Percentiles rank a stretch among this genome's conserved stretches.
These are phyloP conservation scores for Mycosphaerelloides madeirae DNA, from an alignment of 2,329 filamentous ascomycete genomes.

Conservation along the genomic window DNA sequence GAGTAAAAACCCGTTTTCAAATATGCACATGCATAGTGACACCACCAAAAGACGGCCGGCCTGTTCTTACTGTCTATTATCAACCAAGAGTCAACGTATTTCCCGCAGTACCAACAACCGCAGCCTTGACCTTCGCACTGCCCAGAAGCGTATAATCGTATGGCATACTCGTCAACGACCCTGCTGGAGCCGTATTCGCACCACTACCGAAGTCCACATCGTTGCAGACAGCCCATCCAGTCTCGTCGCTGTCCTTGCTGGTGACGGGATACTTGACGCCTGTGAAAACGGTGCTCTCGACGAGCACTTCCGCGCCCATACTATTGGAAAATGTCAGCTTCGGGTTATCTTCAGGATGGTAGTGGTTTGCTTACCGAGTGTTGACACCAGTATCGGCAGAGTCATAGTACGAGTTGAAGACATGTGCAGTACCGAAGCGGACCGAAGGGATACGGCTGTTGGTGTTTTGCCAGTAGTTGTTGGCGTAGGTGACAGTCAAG, in stretches of 20 bases:
- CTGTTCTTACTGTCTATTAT: not conserved
- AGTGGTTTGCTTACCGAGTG: slow-evolving; percentile 21
- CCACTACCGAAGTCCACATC: slow-evolving; percentile 39
- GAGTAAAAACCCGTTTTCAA: no score
- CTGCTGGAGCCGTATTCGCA: slow-evolving; percentile 30
- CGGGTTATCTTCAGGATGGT: no score
- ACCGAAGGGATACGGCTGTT: slow-evolving; percentile 60
- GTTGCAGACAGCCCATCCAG: slow-evolving; percentile 34
- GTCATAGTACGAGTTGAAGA: slow-evolving; percentile 52
- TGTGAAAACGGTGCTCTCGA: slow-evolving; percentile 39
- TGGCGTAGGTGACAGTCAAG: slow-evolving; percentile 51
- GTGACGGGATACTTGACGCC: slow-evolving; percentile 34
- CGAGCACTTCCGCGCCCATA: slow-evolving; percentile 40
- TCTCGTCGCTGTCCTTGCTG: slow-evolving; percentile 28
- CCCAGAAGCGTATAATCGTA: slow-evolving; percentile 35
- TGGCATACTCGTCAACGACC: slow-evolving; percentile 32
- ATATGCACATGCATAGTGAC: no score
- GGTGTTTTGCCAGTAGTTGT: slow-evolving; percentile 57
- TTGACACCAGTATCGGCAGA: slow-evolving; percentile 38
- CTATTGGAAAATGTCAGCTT: slow-evolving; percentile 9
- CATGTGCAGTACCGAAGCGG: slow-evolving; percentile 63
- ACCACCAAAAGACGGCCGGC: no score
- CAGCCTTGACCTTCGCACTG: slow-evolving; percentile 33
- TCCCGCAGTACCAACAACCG: slow-evolving; percentile 38
- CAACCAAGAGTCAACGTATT: slow-evolving; percentile 34